Percentiles rank a stretch among this genome's conserved stretches.
Conservation (phyloP, 1,284 basidiomycete genomes). For the Lignosus rhinocerotis region DNA sequence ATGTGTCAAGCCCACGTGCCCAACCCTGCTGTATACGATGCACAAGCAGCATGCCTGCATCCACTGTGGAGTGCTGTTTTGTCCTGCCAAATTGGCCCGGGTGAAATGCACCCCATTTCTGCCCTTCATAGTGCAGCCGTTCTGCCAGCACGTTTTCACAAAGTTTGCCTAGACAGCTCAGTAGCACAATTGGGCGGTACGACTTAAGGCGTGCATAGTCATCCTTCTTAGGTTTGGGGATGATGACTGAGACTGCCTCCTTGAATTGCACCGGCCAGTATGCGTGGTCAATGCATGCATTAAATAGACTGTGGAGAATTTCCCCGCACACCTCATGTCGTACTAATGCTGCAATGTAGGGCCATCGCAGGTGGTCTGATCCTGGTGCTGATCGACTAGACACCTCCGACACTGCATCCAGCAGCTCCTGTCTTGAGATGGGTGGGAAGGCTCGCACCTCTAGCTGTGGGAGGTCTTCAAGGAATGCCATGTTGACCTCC, state of each 20-base stretch:
- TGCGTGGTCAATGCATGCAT: neutral
- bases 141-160: constrained; percentile 1
- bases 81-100: neutral
- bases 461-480: neutral
- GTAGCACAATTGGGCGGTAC: constrained; percentile 4
- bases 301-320: neutral
- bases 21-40: neutral
- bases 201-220: constrained; percentile 3
- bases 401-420: neutral
- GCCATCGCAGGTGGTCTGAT: constrained; percentile 15
- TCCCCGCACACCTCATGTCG: neutral
- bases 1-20: neutral
- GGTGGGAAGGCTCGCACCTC: neutral
- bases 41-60: neutral
- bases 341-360: constrained; percentile 7
- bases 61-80: neutral
- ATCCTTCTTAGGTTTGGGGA: constrained; percentile 1
- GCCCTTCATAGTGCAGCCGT: constrained; percentile 2
- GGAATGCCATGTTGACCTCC: neutral
- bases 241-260: neutral
- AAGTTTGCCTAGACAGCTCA: neutral
- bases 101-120: too few relatives aligned
- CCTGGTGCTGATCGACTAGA: constrained; percentile 10
- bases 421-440: neutral
- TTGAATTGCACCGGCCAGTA: constrained; percentile 1